Evolutionary conservation across 2,329 filamentous ascomycete species (phyloP), one percentile per base, ranked within the genome.

Genomic region (Trichoderma arundinaceum): DNA sequence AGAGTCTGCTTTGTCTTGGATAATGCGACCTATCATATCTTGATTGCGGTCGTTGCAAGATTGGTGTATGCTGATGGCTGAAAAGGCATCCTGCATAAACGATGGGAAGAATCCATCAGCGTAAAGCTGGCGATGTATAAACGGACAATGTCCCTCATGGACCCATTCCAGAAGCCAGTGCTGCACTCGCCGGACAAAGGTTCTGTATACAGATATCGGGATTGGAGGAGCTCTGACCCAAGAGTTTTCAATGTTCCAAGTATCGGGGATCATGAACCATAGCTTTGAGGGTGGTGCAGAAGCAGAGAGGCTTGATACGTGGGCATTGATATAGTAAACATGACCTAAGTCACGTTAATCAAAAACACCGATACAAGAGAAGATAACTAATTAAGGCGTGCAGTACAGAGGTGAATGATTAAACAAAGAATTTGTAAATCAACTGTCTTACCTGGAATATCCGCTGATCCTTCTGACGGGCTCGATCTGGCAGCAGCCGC

Each of bases 71-170:
- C 28, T 58, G 38, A 48, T 46, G 28, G 54, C n/a, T 28, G 54
- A 48, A 17, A 58, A 46, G 43, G 54, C 41, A 43, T 58, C 41
- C 9, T 48, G 54, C 54, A 58, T 58, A 13, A 10, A 44, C 6
- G 41, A 22, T 4, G n/a, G 54, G 41, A 58, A 58, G 54, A 58
- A 58, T 10, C 41, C 28, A 33, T 58, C 12, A 22, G 28, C 54
- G 28, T 58, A 48, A 28, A 58, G 54, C 28, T 58, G 54, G 28
- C 41, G 41, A n/a, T 58, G 54, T 32, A 46, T 46, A 8, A 58
- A 46, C 9, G 54, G 28, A 7, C 54, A 58, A 4, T 46, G 28
- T 5, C 54, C 54, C 1, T 48, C 41, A 13, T 19, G 28, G n/a
- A 33, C 43, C 41, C 28, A 58, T 46, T 48, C n/a, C 8, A 48